Base-by-base conservation (phyloP, 2,329 filamentous ascomycete species). In the Furcasterigmium sp. region DNA sequence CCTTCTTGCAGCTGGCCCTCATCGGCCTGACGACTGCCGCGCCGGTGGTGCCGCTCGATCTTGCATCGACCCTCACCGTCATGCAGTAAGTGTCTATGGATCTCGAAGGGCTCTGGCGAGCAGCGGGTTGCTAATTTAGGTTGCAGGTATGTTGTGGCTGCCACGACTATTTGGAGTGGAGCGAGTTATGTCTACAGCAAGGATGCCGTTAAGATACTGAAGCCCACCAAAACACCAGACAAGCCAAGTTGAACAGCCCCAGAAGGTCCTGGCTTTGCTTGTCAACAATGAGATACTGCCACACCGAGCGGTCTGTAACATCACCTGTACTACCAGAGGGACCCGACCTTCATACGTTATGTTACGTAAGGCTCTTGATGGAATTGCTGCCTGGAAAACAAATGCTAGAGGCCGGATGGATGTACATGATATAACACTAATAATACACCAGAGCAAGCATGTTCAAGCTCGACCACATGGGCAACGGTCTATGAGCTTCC, bases 161-260 rank as follows among this genome's bases (percentile, higher is more conserved):
- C 75, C 1, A 98, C 93, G 4, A 98, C 93, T 0, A 66, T 95
- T 6, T 97, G 91, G 87, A 96, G 90, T 49, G 93, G 93, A 8
- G 73, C 91, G 13, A 95, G 91, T 62, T 98, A 98, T 61, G 75
- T 95, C 7, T 94, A 85, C 60, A 87, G 82, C 52, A 95, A 93
- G 61, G 85, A 95, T 55, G 91, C 90, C 0, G 91, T 97, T 25
- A 94, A 85, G 62, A 96, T 97, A 44, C 62, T 97, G 34, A 63
- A 59, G 40, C 57, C 61, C 46, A 47, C 47, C 8, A 51, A 46
- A 18, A 4, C 15, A 17, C 32, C 32, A 7, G n/a, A 10, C n/a
- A 35, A 35, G n/a, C 32, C 4, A 6, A 11, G 15, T 17, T 26
- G 23, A 26, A n/a, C n/a, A n/a, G n/a, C n/a, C n/a, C n/a, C n/a